A percentile compares a stretch with the other conserved stretches of the same genome.
Evolutionary conservation across 129 eudicot genomes (phyloP).

Genomic region (Chrysanthemum lavandulifolium): DNA sequence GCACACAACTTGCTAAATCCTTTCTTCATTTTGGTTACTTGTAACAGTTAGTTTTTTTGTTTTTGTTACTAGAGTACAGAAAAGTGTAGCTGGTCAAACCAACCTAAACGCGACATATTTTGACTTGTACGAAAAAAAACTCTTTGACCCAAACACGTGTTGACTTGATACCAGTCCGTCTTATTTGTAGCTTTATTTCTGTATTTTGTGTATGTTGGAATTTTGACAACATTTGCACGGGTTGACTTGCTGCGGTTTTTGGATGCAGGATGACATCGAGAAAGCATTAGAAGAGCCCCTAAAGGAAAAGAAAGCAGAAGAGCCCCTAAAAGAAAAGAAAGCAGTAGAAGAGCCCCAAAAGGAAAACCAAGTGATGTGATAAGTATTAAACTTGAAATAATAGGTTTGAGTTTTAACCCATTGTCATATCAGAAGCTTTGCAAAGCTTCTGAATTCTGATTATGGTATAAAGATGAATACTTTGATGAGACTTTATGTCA

Average conservation of each 20-base stretch:
- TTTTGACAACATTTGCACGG: not conserved
- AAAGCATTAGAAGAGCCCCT: slow-evolving; percentile 32
- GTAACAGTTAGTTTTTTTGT: not conserved
- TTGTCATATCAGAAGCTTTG: not conserved
- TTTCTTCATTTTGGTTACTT: not conserved
- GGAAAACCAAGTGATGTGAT: slow-evolving; percentile 17
- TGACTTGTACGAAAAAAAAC: not conserved
- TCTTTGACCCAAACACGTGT: too few species aligned
- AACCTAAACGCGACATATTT: not conserved
- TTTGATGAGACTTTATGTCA: slow-evolving; percentile 12
- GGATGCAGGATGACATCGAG: slow-evolving; percentile 54
- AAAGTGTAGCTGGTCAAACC: not conserved
- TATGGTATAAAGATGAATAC: slow-evolving; percentile 11
- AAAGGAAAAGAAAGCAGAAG: slow-evolving; percentile 24
- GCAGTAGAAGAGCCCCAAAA: slow-evolving; percentile 24
- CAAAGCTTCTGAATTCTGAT: slow-evolving; percentile 3
- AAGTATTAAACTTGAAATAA: slow-evolving; percentile 3
- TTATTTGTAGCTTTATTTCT: not conserved
- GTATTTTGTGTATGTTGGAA: not conserved
- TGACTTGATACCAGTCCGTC: too few species aligned
- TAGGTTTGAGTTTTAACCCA: not conserved
- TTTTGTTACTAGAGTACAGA: not conserved
- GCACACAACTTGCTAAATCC: not conserved
- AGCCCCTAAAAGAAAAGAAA: slow-evolving; percentile 8
- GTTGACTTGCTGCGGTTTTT: not conserved